phyloP scores from a whole-genome alignment of 2,329 filamentous ascomycete species.

The Cercospora canescens region DNA sequence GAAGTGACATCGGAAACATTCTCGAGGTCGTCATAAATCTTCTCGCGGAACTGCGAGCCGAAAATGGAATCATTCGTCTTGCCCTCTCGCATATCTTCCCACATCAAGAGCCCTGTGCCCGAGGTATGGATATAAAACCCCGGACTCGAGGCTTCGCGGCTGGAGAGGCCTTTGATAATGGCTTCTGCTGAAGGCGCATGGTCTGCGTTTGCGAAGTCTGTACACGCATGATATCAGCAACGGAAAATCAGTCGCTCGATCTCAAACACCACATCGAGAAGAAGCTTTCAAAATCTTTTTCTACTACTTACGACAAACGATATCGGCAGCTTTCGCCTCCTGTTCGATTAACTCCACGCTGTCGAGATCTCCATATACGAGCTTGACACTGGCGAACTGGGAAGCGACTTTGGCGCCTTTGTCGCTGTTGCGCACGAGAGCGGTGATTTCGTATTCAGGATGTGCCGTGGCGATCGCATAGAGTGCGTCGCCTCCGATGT shows the following conservation, averaged over 20 bases:
- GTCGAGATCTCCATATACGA: constrained; percentile 56
- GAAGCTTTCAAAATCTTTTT: too few relatives aligned
- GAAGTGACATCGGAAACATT: constrained; percentile 53
- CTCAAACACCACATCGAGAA: too few relatives aligned
- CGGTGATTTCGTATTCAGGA: constrained; percentile 52
- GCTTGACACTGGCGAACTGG: constrained; percentile 48
- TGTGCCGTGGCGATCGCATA: constrained; percentile 46
- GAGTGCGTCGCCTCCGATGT: constrained; percentile 48
- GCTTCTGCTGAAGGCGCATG: constrained; percentile 48
- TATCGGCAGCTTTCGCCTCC: constrained; percentile 50
- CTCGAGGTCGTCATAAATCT: constrained; percentile 60
- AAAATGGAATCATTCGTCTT: constrained; percentile 32
- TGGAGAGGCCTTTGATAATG: constrained; percentile 52
- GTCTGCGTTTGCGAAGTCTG: constrained; percentile 49
- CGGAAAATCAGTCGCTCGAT: constrained; percentile 18
- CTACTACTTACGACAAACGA: constrained; percentile 46
- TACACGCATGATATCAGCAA: neutral
- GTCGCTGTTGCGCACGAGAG: constrained; percentile 51
- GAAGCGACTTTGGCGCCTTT: constrained; percentile 49
- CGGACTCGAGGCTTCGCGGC: constrained; percentile 41
- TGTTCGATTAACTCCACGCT: constrained; percentile 45
- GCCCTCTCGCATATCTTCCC: constrained; percentile 48
- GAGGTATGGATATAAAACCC: constrained; percentile 51
- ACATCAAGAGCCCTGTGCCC: constrained; percentile 58
- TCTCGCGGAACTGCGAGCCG: constrained; percentile 48